Conservation (phyloP, 495 filamentous ascomycete species). For the Trichoderma parareesei region DNA sequence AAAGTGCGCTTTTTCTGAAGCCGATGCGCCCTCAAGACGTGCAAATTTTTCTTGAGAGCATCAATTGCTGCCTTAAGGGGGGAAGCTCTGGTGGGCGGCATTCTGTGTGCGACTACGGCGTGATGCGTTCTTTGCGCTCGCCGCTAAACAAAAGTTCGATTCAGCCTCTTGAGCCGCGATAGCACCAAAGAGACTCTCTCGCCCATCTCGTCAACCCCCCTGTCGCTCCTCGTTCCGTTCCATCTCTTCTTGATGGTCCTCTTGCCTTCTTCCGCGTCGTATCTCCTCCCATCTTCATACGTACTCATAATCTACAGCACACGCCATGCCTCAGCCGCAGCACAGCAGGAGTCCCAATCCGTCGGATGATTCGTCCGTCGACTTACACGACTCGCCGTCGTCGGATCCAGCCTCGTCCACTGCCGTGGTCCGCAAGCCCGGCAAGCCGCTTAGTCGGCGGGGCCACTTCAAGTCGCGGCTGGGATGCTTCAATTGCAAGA, state of each 20-base stretch:
- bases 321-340: not conserved
- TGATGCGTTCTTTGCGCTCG: not conserved
- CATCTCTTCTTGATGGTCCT: too few species aligned
- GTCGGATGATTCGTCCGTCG: not conserved
- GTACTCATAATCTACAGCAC: not conserved
- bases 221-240: too few species aligned
- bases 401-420: not conserved
- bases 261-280: not conserved
- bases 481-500: conserved; percentile 46
- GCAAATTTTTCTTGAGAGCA: too few species aligned
- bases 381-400: not conserved
- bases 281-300: not conserved
- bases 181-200: not conserved
- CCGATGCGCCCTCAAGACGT: too few species aligned
- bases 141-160: not conserved
- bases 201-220: too few species aligned
- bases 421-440: not conserved
- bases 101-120: not conserved
- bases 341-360: not conserved
- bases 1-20: too few species aligned
- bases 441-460: not conserved
- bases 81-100: not conserved
- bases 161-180: not conserved
- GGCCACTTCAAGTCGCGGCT: conserved; percentile 12
- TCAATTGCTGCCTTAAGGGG: too few species aligned